Conservation (phyloP, 164 flowering plant genomes). For the Santalum album region DNA sequence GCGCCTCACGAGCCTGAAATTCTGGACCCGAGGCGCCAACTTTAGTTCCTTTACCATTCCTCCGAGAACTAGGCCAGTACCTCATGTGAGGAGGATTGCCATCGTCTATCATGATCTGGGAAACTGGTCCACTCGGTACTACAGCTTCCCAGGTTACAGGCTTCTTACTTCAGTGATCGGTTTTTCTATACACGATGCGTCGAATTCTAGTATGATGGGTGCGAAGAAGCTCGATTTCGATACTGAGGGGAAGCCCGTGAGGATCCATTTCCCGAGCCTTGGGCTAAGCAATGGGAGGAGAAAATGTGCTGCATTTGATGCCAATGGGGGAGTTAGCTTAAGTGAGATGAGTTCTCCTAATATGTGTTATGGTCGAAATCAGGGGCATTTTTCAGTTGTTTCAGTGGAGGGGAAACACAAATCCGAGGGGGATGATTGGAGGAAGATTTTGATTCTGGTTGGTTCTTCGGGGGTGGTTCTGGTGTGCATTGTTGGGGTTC, state of each 20-base stretch:
- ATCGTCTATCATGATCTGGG: constrained; percentile 49
- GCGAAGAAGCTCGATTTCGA: constrained; percentile 17
- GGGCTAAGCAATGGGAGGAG: not conserved
- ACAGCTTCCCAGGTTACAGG: constrained; percentile 36
- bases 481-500: constrained; percentile 11
- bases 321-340: constrained; percentile 9
- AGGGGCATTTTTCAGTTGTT: constrained; percentile 16
- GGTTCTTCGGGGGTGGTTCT: constrained; percentile 16
- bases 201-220: constrained; percentile 12
- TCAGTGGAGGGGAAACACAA: constrained; percentile 5
- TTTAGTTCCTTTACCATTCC: constrained; percentile 45
- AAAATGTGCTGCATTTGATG: constrained; percentile 21
- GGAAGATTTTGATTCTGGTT: constrained; percentile 21
- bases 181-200: constrained; percentile 36
- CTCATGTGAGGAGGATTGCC: constrained; percentile 42
- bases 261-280: constrained; percentile 16
- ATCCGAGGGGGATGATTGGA: constrained; percentile 11
- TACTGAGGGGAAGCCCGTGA: constrained; percentile 14
- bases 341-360: constrained; percentile 8
- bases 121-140: constrained; percentile 51
- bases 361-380: constrained; percentile 2
- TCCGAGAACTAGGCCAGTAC: constrained; percentile 31
- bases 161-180: constrained; percentile 45
- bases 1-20: constrained; percentile 38
- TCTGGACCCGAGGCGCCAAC: constrained; percentile 50